These are phyloP conservation scores for Physcomitrellopsis africana DNA, from an alignment of 225 moss, liverwort and hornwort genomes.

Conservation along the genomic window DNA sequence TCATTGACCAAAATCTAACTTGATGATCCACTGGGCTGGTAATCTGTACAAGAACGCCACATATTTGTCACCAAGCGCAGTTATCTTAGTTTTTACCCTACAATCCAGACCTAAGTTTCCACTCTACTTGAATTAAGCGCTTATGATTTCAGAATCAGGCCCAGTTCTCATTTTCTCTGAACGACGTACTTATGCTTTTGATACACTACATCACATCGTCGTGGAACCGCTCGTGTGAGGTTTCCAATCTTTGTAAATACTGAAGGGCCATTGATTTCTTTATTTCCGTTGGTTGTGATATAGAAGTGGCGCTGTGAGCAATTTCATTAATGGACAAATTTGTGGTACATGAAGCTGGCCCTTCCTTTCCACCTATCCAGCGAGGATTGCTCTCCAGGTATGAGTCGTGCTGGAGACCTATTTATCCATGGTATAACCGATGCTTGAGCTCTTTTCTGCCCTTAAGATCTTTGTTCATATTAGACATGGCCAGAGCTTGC, in stretches of 20 bases:
- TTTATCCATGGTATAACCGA: conserved; percentile 8
- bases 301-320: conserved; percentile 32
- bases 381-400: conserved; percentile 45
- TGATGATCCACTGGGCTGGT: conserved; percentile 1
- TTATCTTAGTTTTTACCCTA: background rate
- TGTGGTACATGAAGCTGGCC: conserved; percentile 46
- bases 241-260: conserved; percentile 5
- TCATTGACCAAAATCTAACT: conserved; percentile 7
- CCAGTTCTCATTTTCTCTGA: background rate
- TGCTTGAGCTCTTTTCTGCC: conserved; percentile 10
- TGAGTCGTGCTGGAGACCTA: conserved; percentile 16
- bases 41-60: background rate
- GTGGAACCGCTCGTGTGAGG: conserved; percentile 20
- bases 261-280: conserved; percentile 23
- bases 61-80: background rate
- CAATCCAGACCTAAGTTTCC: conserved; percentile 28
- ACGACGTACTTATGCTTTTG: conserved; percentile 1
- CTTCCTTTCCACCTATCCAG: conserved; percentile 35
- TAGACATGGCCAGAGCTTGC: conserved; percentile 2
- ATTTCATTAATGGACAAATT: conserved; percentile 50
- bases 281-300: conserved; percentile 17
- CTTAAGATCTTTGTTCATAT: background rate
- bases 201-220: background rate
- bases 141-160: background rate
- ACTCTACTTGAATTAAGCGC: conserved; percentile 8